phyloP scores from a whole-genome alignment of 1,284 basidiomycete species.

The Anthracocystis panici-leucophaei region DNA sequence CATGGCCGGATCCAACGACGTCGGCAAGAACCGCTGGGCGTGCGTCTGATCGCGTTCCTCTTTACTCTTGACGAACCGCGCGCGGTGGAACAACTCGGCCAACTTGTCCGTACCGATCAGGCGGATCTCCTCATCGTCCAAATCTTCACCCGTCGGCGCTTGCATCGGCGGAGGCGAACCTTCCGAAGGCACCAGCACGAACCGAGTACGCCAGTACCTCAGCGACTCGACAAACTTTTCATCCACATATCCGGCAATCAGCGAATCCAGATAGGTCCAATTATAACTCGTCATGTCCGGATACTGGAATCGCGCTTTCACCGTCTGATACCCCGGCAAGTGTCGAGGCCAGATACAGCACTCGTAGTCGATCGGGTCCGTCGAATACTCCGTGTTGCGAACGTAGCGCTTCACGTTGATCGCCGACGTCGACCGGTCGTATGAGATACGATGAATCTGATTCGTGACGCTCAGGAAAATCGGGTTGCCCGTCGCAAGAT shows the following conservation, averaged over 20 bases:
- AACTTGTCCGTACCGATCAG: constrained; percentile 91
- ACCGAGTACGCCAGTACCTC: constrained; percentile 91
- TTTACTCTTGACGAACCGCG: constrained; percentile 43
- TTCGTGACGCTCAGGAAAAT: constrained; percentile 94
- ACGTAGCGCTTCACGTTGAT: constrained; percentile 91
- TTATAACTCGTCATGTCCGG: constrained; percentile 77
- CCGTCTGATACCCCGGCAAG: constrained; percentile 85
- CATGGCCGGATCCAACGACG: constrained; percentile 65
- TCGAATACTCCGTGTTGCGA: constrained; percentile 77
- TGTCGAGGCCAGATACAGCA: constrained; percentile 94
- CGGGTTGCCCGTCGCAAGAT: constrained; percentile 71
- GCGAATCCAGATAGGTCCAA: constrained; percentile 71
- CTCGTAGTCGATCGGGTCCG: constrained; percentile 79
- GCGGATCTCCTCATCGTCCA: constrained; percentile 85
- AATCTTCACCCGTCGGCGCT: constrained; percentile 62
- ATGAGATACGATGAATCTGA: constrained; percentile 91
- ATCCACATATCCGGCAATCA: constrained; percentile 69
- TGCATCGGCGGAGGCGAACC: constrained; percentile 75
- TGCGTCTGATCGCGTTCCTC: constrained; percentile 41
- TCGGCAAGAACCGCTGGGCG: constrained; percentile 64
- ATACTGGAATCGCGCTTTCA: constrained; percentile 80
- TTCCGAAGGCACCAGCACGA: constrained; percentile 88
- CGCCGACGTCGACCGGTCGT: constrained; percentile 80
- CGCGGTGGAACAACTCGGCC: constrained; percentile 79
- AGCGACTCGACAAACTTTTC: constrained; percentile 64